Evolutionary conservation across 2,329 filamentous ascomycete species (phyloP).

Genomic region (Coleophoma eucalyptorum): DNA sequence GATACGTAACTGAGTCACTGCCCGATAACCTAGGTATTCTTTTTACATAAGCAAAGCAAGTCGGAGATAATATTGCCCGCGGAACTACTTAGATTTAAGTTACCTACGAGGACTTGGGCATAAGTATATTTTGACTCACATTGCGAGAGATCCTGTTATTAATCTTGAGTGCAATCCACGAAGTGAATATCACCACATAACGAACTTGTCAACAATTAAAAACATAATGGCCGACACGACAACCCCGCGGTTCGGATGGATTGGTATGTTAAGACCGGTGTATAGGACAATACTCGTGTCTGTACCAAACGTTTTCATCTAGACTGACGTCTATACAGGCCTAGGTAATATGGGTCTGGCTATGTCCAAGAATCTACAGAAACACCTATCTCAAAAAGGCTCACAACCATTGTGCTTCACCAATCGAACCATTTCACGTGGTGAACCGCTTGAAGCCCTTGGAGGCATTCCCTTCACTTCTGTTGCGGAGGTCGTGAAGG

Average conservation of each 20-base stretch:
- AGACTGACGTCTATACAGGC: slow-evolving; percentile 3
- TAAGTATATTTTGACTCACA: too few relatives aligned
- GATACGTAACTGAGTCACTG: too few relatives aligned
- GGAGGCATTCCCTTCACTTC: slow-evolving; percentile 32
- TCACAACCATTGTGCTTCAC: slow-evolving; percentile 28
- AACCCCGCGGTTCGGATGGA: not conserved
- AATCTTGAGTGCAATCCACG: too few relatives aligned
- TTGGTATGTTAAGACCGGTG: not conserved
- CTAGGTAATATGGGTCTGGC: slow-evolving; percentile 23
- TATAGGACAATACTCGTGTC: not conserved
- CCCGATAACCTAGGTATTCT: too few relatives aligned
- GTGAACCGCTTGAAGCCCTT: slow-evolving; percentile 29
- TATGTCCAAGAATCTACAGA: slow-evolving; percentile 18
- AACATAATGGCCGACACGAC: not conserved
- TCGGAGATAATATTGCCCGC: too few relatives aligned
- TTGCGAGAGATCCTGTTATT: too few relatives aligned
- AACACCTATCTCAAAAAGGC: slow-evolving; percentile 11
- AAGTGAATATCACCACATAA: not conserved
- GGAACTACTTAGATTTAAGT: too few relatives aligned
- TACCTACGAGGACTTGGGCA: too few relatives aligned
- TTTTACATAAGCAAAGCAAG: too few relatives aligned
- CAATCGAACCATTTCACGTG: slow-evolving; percentile 38
- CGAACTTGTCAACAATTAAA: not conserved
- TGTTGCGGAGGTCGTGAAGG: slow-evolving; percentile 14
- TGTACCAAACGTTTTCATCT: not conserved